Base-by-base conservation (phyloP, 306 rosid genomes). In the Calophaca sinica region DNA sequence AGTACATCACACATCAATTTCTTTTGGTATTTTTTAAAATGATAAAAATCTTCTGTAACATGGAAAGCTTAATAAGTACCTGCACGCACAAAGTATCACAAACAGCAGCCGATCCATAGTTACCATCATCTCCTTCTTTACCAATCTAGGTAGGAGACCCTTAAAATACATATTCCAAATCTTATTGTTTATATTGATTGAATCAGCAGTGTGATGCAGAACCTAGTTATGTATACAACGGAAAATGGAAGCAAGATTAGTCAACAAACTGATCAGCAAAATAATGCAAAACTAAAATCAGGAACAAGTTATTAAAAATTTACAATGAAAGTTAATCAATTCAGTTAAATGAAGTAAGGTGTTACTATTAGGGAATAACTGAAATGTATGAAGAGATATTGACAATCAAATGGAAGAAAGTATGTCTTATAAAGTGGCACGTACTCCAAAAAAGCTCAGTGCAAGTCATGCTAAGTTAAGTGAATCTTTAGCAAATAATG, bases 21-120 rank as follows among this genome's bases (percentile, higher is more conserved):
- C 52, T 74, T 4, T n/a, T 20, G 6, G 9, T 10, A 31, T 68
- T 54, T 42, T 36, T 64, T 32, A 59, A 73, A 68, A 78, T 9
- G 14, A 53, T 12, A 28, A 46, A 62, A n/a, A 60, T 7, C 7
- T 55, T 41, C 11, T n/a, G 52, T 42, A 61, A 28, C 32, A 57
- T 14, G 10, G 29, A 52, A 26, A 46, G 51, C 66, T 77, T 42
- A 66, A 58, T 49, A 31, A 10, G 70, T 77, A 88, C 90, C 88
- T 88, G 88, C 86, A 86, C 64, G 78, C 92, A 88, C 31, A 84
- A 79, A 75, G 87, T 74, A 79, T 88, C 92, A 63, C 87, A 88
- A n/a, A 82, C 85, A 5, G 88, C 87, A 57, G 80, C 74, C 10
- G 92, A 83, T 81, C 92, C 89, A 71, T 38, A 66, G 54, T 88